Percentiles rank a stretch among this genome's conserved stretches.
Evolutionary conservation across 1,139 yeast species (phyloP).

Genomic region (Yamadazyma trypodendri): DNA sequence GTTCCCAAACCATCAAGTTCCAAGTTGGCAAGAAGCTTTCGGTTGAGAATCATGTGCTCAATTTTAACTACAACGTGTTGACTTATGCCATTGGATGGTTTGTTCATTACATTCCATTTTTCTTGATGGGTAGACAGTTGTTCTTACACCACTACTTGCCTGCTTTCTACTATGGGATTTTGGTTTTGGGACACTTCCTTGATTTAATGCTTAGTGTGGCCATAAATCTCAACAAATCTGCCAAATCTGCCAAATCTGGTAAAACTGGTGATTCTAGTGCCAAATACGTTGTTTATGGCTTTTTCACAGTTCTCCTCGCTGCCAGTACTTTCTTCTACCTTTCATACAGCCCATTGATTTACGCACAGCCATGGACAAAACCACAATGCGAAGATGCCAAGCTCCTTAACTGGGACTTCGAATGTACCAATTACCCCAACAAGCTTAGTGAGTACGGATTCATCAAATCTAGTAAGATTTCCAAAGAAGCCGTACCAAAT

Average conservation of each 20-base stretch:
- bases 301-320: conserved; percentile 49
- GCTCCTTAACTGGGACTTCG: conserved; percentile 81
- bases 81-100: conserved; percentile 79
- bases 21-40: conserved; percentile 60
- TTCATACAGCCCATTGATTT: conserved; percentile 70
- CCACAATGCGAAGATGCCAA: conserved; percentile 61
- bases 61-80: conserved; percentile 70
- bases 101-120: conserved; percentile 82
- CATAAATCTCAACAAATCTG: conserved; percentile 24
- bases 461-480: conserved; percentile 11
- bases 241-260: conserved; percentile 26
- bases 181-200: conserved; percentile 79
- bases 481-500: conserved; percentile 13
- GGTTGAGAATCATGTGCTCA: conserved; percentile 55
- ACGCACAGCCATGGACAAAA: conserved; percentile 82
- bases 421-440: conserved; percentile 59
- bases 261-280: conserved; percentile 12
- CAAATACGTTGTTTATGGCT: conserved; percentile 39
- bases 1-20: conserved; percentile 66
- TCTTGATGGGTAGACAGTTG: conserved; percentile 90
- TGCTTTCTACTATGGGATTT: conserved; percentile 82
- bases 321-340: conserved; percentile 56
- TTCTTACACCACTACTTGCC: conserved; percentile 93
- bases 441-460: conserved; percentile 26
- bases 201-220: conserved; percentile 53